Percentiles rank a stretch among this genome's conserved stretches.
Evolutionary conservation across 768 basidiomycete genomes (phyloP).

Genomic region (Lactifluus volemus): DNA sequence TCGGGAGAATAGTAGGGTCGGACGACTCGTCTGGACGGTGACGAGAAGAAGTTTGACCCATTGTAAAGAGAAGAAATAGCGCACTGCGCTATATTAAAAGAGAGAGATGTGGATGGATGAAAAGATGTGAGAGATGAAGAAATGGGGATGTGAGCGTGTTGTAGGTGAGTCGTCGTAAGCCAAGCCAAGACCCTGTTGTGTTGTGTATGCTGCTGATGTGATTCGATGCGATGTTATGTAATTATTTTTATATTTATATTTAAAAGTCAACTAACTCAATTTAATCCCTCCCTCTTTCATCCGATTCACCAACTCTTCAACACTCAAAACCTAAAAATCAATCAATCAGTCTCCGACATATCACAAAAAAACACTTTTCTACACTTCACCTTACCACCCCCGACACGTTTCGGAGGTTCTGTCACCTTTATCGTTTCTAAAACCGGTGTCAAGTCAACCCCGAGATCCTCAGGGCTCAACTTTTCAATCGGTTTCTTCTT

Average conservation of each 20-base stretch:
- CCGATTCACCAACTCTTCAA: conserved; percentile 84
- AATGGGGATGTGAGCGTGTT: too few species aligned
- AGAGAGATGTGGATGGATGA: not conserved
- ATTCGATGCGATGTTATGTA: not conserved
- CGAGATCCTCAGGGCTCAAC: conserved; percentile 67
- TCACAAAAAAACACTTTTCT: not conserved
- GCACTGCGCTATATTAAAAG: not conserved
- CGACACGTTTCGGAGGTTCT: conserved; percentile 85
- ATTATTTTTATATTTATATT: not conserved
- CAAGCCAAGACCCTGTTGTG: too few species aligned
- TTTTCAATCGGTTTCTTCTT: conserved; percentile 97
- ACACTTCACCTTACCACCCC: conserved; percentile 77
- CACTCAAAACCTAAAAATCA: conserved; percentile 53
- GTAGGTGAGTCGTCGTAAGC: too few species aligned
- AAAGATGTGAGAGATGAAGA: not conserved
- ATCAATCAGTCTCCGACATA: not conserved
- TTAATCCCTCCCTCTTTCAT: conserved; percentile 75
- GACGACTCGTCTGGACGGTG: not conserved
- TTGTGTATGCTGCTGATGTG: not conserved
- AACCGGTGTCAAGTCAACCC: conserved; percentile 72
- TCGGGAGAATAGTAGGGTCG: not conserved
- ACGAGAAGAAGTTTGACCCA: conserved; percentile 12
- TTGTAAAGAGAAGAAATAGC: not conserved
- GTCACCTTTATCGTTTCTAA: conserved; percentile 81
- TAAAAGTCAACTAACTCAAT: too few species aligned